Conservation (phyloP, 1,139 yeast genomes). For the Barnettozyma hawaiiensis region DNA sequence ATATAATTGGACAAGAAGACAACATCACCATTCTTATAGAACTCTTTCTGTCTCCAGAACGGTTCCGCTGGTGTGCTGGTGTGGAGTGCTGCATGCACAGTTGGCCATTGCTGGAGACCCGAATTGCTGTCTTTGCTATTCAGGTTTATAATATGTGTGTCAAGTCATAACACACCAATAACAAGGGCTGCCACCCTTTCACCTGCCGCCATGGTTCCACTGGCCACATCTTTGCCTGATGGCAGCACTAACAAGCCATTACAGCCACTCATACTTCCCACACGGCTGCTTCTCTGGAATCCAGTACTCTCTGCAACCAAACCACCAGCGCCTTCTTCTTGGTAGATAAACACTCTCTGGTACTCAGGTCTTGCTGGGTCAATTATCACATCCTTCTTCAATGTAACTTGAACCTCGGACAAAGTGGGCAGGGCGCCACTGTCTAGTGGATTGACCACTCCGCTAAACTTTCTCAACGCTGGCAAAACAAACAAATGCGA, state of each 20-base stretch:
- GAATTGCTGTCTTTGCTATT: too few species aligned
- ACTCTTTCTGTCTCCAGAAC: background rate
- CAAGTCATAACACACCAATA: conserved; percentile 14
- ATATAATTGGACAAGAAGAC: conserved; percentile 23
- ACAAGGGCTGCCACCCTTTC: conserved; percentile 25
- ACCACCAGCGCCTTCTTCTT: conserved; percentile 21
- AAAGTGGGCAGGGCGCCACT: conserved; percentile 22
- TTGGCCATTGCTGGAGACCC: too few species aligned
- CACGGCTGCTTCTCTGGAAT: conserved; percentile 42
- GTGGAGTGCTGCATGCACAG: too few species aligned
- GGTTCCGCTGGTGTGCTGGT: too few species aligned
- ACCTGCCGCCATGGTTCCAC: conserved; percentile 13
- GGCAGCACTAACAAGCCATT: conserved; percentile 42
- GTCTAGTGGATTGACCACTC: conserved; percentile 17
- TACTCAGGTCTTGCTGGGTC: conserved; percentile 48
- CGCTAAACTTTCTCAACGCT: conserved; percentile 33
- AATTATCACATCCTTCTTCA: conserved; percentile 29
- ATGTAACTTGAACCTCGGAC: conserved; percentile 30
- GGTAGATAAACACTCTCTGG: conserved; percentile 36
- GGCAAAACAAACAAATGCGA: conserved; percentile 43
- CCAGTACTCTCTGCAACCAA: conserved; percentile 39
- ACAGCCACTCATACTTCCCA: conserved; percentile 41
- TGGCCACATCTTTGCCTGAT: conserved; percentile 15
- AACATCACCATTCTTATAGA: conserved; percentile 15
- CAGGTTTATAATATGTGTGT: too few species aligned